These are phyloP conservation scores for Trichocomaceae sp. DNA, from an alignment of 2,329 filamentous ascomycete species.

Conservation along the genomic window DNA sequence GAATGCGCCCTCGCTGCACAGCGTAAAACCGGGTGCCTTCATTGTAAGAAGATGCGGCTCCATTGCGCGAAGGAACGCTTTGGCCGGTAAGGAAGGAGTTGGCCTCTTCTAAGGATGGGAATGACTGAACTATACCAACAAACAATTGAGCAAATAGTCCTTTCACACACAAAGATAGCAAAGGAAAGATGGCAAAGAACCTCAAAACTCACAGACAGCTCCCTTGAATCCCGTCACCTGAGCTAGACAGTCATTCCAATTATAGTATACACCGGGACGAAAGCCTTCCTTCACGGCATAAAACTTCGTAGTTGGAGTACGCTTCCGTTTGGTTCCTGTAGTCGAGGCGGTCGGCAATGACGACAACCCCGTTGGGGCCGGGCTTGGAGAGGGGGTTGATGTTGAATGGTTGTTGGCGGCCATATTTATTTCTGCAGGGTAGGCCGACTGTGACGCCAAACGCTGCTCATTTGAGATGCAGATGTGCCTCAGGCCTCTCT, in stretches of 20 bases:
- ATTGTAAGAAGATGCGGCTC: constrained; percentile 29
- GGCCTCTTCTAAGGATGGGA: constrained; percentile 66
- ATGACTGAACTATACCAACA: constrained; percentile 64
- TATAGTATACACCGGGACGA: constrained; percentile 56
- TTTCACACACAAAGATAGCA: background rate
- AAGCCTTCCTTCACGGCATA: constrained; percentile 59
- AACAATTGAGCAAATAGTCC: background rate
- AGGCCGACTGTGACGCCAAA: background rate
- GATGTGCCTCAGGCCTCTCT: background rate
- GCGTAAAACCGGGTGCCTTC: constrained; percentile 51
- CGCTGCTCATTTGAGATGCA: background rate
- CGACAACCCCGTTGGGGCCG: constrained; percentile 23
- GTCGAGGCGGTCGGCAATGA: constrained; percentile 19
- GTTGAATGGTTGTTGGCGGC: constrained; percentile 21
- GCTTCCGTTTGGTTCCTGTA: constrained; percentile 51
- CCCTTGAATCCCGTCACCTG: constrained; percentile 59
- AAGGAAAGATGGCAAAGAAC: background rate
- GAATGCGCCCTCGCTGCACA: constrained; percentile 51
- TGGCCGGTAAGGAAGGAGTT: constrained; percentile 65
- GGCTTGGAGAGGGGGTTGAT: constrained; percentile 32
- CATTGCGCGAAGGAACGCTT: constrained; percentile 32
- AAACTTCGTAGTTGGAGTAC: constrained; percentile 48
- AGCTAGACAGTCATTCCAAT: constrained; percentile 55
- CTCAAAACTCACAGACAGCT: constrained; percentile 56
- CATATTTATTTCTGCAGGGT: background rate